phyloP scores from a whole-genome alignment of 2,329 filamentous ascomycete genomes.

The Phialemoniopsis sp. region DNA sequence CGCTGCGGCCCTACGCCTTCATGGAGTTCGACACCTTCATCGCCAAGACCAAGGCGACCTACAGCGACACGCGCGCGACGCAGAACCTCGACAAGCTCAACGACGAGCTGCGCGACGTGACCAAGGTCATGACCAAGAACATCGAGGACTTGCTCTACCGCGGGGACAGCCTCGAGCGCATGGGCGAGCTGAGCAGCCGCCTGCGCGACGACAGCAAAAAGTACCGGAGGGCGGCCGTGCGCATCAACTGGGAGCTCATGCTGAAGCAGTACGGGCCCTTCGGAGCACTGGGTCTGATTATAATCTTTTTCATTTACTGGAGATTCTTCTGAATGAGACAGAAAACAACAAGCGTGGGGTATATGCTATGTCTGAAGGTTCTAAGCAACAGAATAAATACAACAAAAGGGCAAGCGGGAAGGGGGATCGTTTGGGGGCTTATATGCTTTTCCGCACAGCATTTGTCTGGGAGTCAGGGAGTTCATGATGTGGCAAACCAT shows the following conservation, averaged over 20 bases:
- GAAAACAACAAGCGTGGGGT: not conserved
- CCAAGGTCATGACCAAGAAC: slow-evolving; percentile 99
- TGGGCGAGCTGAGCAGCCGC: slow-evolving; percentile 90
- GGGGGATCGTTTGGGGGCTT: too few species aligned
- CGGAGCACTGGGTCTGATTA: slow-evolving; percentile 73
- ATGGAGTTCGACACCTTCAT: slow-evolving; percentile 99
- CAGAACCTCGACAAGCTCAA: slow-evolving; percentile 95
- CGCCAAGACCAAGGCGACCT: slow-evolving; percentile 84
- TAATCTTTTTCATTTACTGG: slow-evolving; percentile 87
- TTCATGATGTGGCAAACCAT: too few species aligned
- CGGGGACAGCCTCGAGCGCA: slow-evolving; percentile 89
- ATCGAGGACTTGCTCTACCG: slow-evolving; percentile 96
- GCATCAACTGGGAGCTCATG: slow-evolving; percentile 97
- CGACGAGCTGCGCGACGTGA: slow-evolving; percentile 95
- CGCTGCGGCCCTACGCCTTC: slow-evolving; percentile 87
- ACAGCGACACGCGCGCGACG: slow-evolving; percentile 85
- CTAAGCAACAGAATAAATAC: too few species aligned
- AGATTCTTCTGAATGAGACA: slow-evolving; percentile 68
- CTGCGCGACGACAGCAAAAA: slow-evolving; percentile 91
- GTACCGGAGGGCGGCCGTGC: slow-evolving; percentile 86
- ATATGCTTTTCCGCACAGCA: too few species aligned
- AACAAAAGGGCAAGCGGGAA: too few species aligned
- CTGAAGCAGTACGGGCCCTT: slow-evolving; percentile 96
- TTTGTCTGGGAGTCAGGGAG: too few species aligned
- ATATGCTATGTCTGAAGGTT: too few species aligned